Percentiles rank a stretch among this genome's conserved stretches.
phyloP scores from a whole-genome alignment of 2,329 filamentous ascomycete genomes.

The Epichloe uncinata region DNA sequence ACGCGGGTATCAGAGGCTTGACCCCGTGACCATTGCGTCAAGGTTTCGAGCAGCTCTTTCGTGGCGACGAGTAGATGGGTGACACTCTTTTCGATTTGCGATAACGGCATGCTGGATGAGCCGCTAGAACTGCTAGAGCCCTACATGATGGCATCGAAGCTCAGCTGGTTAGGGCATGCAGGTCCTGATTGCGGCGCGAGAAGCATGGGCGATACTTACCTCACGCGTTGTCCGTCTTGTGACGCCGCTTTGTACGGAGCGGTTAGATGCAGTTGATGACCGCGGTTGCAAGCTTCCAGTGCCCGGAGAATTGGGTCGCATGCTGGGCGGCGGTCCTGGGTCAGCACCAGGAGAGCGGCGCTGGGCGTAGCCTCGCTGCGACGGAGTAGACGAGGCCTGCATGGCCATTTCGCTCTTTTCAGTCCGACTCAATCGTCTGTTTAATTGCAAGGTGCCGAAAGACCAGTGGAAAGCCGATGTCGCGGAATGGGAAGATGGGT shows the following conservation, averaged over 20 bases:
- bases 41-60: constrained; percentile 91
- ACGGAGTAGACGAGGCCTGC: constrained; percentile 34
- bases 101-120: constrained; percentile 59
- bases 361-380: constrained; percentile 39
- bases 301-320: constrained; percentile 49
- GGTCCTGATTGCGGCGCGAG: not conserved
- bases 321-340: constrained; percentile 41
- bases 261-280: constrained; percentile 53
- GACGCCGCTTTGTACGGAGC: constrained; percentile 33
- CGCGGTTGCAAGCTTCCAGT: constrained; percentile 43
- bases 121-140: constrained; percentile 36
- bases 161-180: not conserved
- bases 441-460: not conserved
- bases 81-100: constrained; percentile 97
- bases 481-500: not conserved
- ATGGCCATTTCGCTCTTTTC: constrained; percentile 17
- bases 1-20: constrained; percentile 88
- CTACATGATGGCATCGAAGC: constrained; percentile 11
- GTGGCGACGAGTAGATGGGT: constrained; percentile 95
- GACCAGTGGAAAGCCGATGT: not conserved
- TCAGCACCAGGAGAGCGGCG: constrained; percentile 51
- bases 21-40: constrained; percentile 94
- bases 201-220: constrained; percentile 14
- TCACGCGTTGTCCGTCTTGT: constrained; percentile 21
- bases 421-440: not conserved